Evolutionary conservation across 441 rosid genomes (phyloP).

Genomic region (Syzygium syzygioides): DNA sequence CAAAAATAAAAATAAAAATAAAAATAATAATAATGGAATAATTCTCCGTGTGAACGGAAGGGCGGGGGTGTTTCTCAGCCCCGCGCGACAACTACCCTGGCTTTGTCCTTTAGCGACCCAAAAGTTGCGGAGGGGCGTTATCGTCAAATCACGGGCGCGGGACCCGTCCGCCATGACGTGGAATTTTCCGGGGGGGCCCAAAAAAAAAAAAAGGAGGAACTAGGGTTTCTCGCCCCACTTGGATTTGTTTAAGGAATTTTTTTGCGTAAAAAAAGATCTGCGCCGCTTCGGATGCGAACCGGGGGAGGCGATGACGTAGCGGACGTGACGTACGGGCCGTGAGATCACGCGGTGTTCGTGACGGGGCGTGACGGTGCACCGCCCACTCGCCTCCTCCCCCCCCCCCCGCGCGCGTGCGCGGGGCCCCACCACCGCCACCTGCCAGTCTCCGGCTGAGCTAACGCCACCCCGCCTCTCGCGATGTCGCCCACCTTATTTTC

Average conservation of each 20-base stretch:
- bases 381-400: not conserved
- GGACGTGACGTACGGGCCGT: not conserved
- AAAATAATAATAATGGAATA: too few relatives aligned
- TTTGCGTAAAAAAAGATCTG: not conserved
- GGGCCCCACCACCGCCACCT: not conserved
- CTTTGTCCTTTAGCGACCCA: not conserved
- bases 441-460: not conserved
- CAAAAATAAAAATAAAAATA: not conserved
- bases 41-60: not conserved
- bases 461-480: not conserved
- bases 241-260: too few relatives aligned
- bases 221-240: too few relatives aligned
- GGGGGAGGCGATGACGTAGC: not conserved
- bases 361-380: not conserved
- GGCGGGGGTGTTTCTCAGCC: not conserved
- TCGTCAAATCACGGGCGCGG: not conserved
- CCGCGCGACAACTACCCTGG: not conserved
- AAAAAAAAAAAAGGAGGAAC: too few relatives aligned
- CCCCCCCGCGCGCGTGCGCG: not conserved
- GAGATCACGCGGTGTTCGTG: not conserved
- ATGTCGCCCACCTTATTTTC: not conserved
- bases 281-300: not conserved
- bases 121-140: not conserved
- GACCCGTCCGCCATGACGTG: not conserved
- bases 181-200: rapidly evolving